phyloP scores from a whole-genome alignment of 352 stramenopile genomes.

The Phytophthora kernoviae region DNA sequence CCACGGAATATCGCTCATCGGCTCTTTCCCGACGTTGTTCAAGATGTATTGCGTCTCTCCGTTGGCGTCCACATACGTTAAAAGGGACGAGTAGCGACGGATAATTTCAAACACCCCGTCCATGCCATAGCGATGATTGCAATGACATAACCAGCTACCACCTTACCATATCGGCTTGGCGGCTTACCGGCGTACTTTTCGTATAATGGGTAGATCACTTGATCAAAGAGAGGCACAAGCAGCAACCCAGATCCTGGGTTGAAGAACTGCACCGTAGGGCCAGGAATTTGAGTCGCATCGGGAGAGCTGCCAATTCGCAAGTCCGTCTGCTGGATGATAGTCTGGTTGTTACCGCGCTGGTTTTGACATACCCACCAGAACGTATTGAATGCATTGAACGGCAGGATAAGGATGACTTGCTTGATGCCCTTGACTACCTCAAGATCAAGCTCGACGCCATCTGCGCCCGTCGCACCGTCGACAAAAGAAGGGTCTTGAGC shows the following conservation, averaged over 20 bases:
- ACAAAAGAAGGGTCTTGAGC: constrained; percentile 55
- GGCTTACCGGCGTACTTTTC: constrained; percentile 43
- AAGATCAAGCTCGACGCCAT: constrained; percentile 46
- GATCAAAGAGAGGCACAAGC: constrained; percentile 47
- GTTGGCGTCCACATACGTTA: constrained; percentile 28
- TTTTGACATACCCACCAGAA: constrained; percentile 66
- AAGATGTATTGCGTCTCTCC: constrained; percentile 28
- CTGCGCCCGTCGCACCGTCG: constrained; percentile 40
- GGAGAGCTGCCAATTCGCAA: constrained; percentile 38
- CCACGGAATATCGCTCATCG: constrained; percentile 29
- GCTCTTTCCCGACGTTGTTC: constrained; percentile 32
- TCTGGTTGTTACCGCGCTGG: constrained; percentile 69
- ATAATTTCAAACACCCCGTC: constrained; percentile 44
- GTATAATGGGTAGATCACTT: constrained; percentile 48
- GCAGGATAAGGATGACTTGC: constrained; percentile 38
- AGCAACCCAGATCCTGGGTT: constrained; percentile 46
- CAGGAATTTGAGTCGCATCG: constrained; percentile 51
- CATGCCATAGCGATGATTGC: constrained; percentile 47
- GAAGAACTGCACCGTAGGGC: constrained; percentile 54
- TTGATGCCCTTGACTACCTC: constrained; percentile 57
- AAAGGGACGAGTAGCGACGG: constrained; percentile 26
- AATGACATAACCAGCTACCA: constrained; percentile 41
- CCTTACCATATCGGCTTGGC: constrained; percentile 44
- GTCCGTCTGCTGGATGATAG: constrained; percentile 70
- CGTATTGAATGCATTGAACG: constrained; percentile 51